Conservation (phyloP, 1,284 basidiomycete genomes). For the Bondarzewia mesenterica region DNA sequence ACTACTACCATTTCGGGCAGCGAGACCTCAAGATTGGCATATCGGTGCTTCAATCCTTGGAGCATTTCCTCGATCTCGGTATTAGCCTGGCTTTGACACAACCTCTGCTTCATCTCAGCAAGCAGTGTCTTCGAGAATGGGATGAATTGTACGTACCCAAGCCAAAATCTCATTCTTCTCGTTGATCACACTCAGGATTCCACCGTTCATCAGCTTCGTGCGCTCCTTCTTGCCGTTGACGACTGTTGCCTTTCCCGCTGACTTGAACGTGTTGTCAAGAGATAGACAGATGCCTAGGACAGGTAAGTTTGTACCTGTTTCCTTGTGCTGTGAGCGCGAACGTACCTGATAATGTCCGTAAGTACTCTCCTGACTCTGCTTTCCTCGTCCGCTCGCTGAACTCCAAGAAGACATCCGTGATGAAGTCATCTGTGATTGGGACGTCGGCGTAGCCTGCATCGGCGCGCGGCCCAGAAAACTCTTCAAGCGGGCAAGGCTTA, state of each 20-base stretch:
- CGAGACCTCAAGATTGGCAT: too few relatives aligned
- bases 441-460: too few relatives aligned
- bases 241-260: conserved; percentile 26
- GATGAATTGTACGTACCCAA: conserved; percentile 12
- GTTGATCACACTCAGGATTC: conserved; percentile 14
- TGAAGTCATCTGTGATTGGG: too few relatives aligned
- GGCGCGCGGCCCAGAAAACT: too few relatives aligned
- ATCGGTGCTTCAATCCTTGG: too few relatives aligned
- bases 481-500: too few relatives aligned
- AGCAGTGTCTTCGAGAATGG: conserved; percentile 13
- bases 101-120: conserved; percentile 6
- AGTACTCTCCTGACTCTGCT: too few relatives aligned
- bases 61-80: too few relatives aligned
- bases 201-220: conserved; percentile 8
- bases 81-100: too few relatives aligned
- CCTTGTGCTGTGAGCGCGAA: conserved; percentile 9
- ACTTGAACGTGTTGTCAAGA: conserved; percentile 23
- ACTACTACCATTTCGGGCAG: too few relatives aligned
- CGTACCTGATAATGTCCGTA: conserved; percentile 13
- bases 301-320: conserved; percentile 11
- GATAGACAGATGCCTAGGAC: conserved; percentile 1
- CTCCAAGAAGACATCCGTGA: too few relatives aligned
- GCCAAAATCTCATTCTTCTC: conserved; percentile 14
- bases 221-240: not conserved
- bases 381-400: too few relatives aligned